These are phyloP conservation scores for Kernera saxatilis DNA, from an alignment of 345 rosid genomes.

Conservation along the genomic window DNA sequence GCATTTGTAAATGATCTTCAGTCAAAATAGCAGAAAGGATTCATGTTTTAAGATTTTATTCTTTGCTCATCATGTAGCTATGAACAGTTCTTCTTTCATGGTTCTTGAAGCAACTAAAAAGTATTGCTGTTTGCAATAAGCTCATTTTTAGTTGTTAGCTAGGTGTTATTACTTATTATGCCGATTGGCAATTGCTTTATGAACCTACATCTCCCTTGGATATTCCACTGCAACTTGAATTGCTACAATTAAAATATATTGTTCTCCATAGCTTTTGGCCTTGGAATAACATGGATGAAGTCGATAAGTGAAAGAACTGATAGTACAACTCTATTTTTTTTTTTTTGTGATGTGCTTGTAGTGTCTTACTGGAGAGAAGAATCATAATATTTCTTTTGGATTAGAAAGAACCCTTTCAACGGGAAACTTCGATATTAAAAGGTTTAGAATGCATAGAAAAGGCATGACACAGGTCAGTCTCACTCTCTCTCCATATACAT, in stretches of 20 bases:
- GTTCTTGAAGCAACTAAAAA: background rate
- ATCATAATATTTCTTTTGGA: conserved; percentile 41
- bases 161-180: conserved; percentile 15
- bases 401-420: conserved; percentile 91
- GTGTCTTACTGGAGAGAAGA: conserved; percentile 37
- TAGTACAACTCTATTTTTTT: background rate
- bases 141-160: background rate
- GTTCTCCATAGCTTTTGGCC: background rate
- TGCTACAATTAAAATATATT: background rate
- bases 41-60: background rate
- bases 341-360: conserved; percentile 19
- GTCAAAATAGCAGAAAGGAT: background rate
- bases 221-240: conserved; percentile 3
- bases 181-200: background rate
- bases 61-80: background rate
- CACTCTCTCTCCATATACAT: conserved; percentile 4
- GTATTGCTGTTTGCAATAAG: background rate
- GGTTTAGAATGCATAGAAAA: conserved; percentile 94
- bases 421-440: conserved; percentile 84
- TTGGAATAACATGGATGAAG: conserved; percentile 3
- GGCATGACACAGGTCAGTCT: conserved; percentile 86
- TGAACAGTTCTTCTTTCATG: background rate
- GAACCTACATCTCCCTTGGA: background rate
- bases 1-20: background rate
- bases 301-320: background rate